phyloP scores from a whole-genome alignment of 2,329 filamentous ascomycete genomes.

The Neonectria ditissima region DNA sequence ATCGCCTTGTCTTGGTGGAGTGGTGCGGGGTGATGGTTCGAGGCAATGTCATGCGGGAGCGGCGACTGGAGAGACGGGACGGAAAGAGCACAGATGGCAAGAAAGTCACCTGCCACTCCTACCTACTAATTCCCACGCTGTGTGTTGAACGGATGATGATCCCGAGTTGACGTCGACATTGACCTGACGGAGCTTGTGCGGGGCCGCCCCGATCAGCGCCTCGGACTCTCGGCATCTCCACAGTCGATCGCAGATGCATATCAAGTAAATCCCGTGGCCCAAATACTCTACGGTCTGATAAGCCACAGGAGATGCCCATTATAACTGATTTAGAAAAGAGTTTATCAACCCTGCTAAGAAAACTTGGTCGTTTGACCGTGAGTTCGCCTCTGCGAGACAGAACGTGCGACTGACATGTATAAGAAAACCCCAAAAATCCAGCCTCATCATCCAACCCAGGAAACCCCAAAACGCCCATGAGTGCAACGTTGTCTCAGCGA shows the following conservation, averaged over 20 bases:
- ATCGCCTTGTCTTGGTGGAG: not conserved
- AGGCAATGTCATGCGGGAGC: not conserved
- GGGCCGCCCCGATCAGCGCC: constrained; percentile 41
- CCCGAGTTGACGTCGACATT: constrained; percentile 26
- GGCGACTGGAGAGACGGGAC: not conserved
- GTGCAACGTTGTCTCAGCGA: constrained; percentile 19
- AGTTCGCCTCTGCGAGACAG: constrained; percentile 18
- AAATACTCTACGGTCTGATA: not conserved
- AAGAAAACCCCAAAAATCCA: constrained; percentile 18
- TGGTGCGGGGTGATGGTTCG: constrained; percentile 7
- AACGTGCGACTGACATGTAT: constrained; percentile 12
- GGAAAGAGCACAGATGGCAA: not conserved
- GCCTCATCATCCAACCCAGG: constrained; percentile 15
- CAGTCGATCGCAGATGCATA: constrained; percentile 6
- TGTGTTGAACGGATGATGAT: constrained; percentile 28
- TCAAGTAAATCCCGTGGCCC: too few species aligned
- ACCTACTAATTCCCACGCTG: not conserved
- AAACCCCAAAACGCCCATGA: constrained; percentile 25
- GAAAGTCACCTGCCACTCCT: not conserved
- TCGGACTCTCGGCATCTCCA: constrained; percentile 32
- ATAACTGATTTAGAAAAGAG: not conserved
- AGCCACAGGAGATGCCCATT: not conserved
- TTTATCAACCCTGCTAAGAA: constrained; percentile 9
- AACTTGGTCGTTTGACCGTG: constrained; percentile 27
- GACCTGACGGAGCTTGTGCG: constrained; percentile 38